phyloP scores from a whole-genome alignment of 805 yeast genomes.

The Hermanozyma aechmeae region DNA sequence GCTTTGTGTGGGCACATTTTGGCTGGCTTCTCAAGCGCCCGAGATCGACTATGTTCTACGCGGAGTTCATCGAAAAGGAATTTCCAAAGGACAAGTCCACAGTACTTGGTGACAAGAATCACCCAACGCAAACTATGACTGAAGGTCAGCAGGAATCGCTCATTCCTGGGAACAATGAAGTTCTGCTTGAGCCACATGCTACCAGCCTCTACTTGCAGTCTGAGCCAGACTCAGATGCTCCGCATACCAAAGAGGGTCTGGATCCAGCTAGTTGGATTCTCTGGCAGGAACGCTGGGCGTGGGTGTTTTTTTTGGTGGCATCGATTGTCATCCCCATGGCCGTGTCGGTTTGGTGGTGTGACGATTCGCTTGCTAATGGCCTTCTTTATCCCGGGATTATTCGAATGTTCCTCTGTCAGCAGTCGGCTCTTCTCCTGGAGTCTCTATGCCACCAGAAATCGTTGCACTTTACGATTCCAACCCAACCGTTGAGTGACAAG shows the following conservation, averaged over 20 bases:
- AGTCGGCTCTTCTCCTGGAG: conserved; percentile 67
- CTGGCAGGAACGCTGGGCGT: conserved; percentile 27
- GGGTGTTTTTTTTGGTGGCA: conserved; percentile 19
- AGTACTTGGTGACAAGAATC: too few relatives aligned
- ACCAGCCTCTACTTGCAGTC: too few relatives aligned
- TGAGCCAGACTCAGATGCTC: too few relatives aligned
- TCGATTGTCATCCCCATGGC: conserved; percentile 21
- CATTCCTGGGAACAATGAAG: too few relatives aligned
- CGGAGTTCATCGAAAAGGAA: conserved; percentile 27
- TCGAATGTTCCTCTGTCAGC: conserved; percentile 67
- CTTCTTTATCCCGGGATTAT: conserved; percentile 65
- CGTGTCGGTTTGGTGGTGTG: conserved; percentile 15
- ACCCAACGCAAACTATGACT: too few relatives aligned
- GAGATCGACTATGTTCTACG: conserved; percentile 20
- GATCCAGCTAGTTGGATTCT: conserved; percentile 9
- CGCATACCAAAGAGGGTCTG: background rate
- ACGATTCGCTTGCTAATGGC: conserved; percentile 28
- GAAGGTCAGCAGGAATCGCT: too few relatives aligned
- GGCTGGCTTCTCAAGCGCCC: conserved; percentile 80
- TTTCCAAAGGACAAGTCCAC: too few relatives aligned
- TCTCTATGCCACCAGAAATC: conserved; percentile 65
- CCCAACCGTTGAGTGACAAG: conserved; percentile 39
- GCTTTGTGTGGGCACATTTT: conserved; percentile 73
- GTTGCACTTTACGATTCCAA: conserved; percentile 61
- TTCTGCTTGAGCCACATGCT: too few relatives aligned